A percentile compares a stretch with the other conserved stretches of the same genome.
Conservation (phyloP, 495 filamentous ascomycete species). For the Penicillium cinerascens region DNA sequence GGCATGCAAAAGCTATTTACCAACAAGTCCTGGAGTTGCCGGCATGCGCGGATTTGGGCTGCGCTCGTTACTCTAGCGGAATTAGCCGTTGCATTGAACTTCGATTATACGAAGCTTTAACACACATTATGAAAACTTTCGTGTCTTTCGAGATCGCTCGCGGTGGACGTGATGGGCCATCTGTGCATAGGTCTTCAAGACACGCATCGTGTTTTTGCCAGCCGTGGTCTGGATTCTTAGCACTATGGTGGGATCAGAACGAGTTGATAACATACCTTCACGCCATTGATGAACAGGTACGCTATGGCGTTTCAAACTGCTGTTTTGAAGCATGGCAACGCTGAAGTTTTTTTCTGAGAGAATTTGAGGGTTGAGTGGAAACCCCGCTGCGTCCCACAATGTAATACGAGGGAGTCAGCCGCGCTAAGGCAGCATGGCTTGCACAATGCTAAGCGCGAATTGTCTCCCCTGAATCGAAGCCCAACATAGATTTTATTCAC, state of each 20-base stretch:
- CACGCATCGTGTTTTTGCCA: background rate
- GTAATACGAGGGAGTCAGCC: background rate
- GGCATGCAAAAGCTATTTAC: background rate
- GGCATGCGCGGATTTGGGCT: background rate
- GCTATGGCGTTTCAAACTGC: background rate
- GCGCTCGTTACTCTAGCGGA: background rate
- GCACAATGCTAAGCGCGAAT: background rate
- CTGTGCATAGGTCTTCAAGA: background rate
- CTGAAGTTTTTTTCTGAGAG: background rate
- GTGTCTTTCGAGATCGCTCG: background rate
- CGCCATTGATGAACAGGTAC: background rate
- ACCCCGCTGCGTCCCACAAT: background rate
- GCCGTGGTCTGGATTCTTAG: background rate
- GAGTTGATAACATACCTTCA: background rate
- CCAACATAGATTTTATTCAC: background rate
- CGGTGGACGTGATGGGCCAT: background rate
- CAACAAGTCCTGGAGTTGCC: background rate
- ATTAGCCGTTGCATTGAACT: background rate
- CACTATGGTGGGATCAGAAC: background rate
- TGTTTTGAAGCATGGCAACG: background rate
- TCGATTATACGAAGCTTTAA: background rate
- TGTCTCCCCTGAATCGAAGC: background rate
- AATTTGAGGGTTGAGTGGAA: background rate
- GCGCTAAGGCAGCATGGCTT: background rate
- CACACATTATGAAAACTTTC: conserved; percentile 1